Conservation (phyloP, 2,329 filamentous ascomycete species). For the Huntiella moniliformis region DNA sequence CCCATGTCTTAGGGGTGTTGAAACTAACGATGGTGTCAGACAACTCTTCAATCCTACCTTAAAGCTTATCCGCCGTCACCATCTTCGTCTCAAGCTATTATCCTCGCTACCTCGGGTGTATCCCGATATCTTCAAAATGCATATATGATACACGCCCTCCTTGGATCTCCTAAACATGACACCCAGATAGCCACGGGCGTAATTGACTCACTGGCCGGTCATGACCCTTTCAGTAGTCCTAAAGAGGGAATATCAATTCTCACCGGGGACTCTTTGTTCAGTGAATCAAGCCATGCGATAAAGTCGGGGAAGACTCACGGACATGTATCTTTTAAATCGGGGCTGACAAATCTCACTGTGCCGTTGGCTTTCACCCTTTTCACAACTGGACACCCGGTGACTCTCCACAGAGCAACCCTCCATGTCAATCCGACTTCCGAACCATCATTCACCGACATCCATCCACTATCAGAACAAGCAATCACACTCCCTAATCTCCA, state of each 20-base stretch:
- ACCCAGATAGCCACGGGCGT: constrained; percentile 33
- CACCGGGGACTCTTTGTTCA: neutral
- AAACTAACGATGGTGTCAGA: too few relatives aligned
- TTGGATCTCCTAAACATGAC: constrained; percentile 11
- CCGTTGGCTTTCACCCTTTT: constrained; percentile 67
- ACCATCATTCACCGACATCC: constrained; percentile 9
- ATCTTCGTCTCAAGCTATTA: constrained; percentile 16
- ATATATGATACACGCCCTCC: constrained; percentile 19
- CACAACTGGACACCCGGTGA: constrained; percentile 45
- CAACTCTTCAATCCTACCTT: too few relatives aligned
- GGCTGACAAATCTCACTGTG: constrained; percentile 26
- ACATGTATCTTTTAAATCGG: neutral
- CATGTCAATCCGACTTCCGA: constrained; percentile 13
- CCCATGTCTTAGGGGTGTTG: too few relatives aligned
- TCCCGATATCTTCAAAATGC: constrained; percentile 29
- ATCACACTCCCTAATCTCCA: constrained; percentile 11
- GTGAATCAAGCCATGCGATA: too few relatives aligned
- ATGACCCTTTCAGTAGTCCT: neutral
- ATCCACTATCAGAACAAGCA: constrained; percentile 21
- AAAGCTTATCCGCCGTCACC: neutral
- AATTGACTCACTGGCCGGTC: constrained; percentile 33
- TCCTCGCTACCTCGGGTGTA: constrained; percentile 31
- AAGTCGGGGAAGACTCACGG: constrained; percentile 2
- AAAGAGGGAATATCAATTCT: constrained; percentile 11
- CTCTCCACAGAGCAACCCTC: constrained; percentile 24